These are phyloP conservation scores for Epichloe aotearoae DNA, from an alignment of 2,329 filamentous ascomycete species.

Conservation along the genomic window DNA sequence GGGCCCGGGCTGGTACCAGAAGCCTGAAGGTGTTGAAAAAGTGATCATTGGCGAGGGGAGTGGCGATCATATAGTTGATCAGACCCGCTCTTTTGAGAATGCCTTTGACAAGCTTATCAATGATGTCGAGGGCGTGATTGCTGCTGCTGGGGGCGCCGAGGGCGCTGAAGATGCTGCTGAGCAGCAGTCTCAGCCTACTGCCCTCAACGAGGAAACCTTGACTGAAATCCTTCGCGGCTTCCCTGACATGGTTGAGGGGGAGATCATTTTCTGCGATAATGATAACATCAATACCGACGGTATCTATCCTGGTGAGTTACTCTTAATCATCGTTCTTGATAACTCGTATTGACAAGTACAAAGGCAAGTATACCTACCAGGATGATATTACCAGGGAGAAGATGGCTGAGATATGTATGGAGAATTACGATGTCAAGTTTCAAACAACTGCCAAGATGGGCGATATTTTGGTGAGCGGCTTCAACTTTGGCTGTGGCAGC, in stretches of 20 bases:
- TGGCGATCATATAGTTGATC: conserved; percentile 38
- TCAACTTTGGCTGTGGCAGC: conserved; percentile 73
- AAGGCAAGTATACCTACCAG: conserved; percentile 74
- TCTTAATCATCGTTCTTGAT: neutral
- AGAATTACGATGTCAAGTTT: conserved; percentile 78
- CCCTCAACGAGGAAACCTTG: neutral
- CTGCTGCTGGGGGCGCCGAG: conserved; percentile 35
- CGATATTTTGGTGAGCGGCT: conserved; percentile 76
- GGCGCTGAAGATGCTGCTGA: neutral
- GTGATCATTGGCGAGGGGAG: conserved; percentile 57
- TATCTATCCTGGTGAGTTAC: conserved; percentile 1
- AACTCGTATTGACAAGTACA: neutral
- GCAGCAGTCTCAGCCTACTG: neutral
- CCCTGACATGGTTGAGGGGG: neutral
- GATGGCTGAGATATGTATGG: conserved; percentile 87
- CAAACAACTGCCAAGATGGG: conserved; percentile 45
- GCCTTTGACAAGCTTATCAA: conserved; percentile 59
- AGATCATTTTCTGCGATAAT: neutral
- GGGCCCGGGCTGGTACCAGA: conserved; percentile 67
- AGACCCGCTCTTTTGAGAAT: conserved; percentile 44
- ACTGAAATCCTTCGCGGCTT: conserved; percentile 8
- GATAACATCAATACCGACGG: conserved; percentile 1
- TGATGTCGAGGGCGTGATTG: conserved; percentile 52
- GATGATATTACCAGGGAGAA: conserved; percentile 63
- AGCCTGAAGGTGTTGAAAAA: conserved; percentile 53